Evolutionary conservation across 306 rosid genomes (phyloP).

Genomic region (Lagenaria siceraria): DNA sequence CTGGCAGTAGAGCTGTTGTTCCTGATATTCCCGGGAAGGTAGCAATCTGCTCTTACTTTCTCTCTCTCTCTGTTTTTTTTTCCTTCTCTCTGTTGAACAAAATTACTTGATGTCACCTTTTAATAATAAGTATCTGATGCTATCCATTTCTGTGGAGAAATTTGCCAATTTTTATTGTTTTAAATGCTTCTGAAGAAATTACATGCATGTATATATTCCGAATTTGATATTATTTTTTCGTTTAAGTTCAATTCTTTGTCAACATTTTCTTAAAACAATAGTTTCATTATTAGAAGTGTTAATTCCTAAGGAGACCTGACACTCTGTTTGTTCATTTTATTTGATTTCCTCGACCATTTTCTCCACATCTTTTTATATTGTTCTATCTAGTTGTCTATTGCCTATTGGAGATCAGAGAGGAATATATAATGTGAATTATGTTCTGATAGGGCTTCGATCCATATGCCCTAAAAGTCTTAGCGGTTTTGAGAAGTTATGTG

Average conservation of each 20-base stretch:
- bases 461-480: not conserved
- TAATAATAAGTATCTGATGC: not conserved
- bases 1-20: slow-evolving; percentile 80
- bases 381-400: not conserved
- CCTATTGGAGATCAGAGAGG: not conserved
- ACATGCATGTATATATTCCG: not conserved
- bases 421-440: not conserved
- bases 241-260: not conserved
- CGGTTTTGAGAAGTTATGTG: not conserved
- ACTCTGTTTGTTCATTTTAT: not conserved
- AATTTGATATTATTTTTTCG: not conserved
- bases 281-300: not conserved
- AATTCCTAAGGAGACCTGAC: not conserved
- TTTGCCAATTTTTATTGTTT: not conserved
- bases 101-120: not conserved
- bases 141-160: not conserved
- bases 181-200: not conserved
- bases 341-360: not conserved
- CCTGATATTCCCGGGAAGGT: slow-evolving; percentile 87
- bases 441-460: not conserved
- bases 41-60: slow-evolving; percentile 6
- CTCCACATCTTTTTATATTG: not conserved
- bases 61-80: not conserved
- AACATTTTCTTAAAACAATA: not conserved
- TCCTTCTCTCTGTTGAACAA: not conserved